Percentiles rank a stretch among this genome's conserved stretches.
Evolutionary conservation across 2,329 filamentous ascomycete species (phyloP).

Genomic region (Lachnellula subtilissima): DNA sequence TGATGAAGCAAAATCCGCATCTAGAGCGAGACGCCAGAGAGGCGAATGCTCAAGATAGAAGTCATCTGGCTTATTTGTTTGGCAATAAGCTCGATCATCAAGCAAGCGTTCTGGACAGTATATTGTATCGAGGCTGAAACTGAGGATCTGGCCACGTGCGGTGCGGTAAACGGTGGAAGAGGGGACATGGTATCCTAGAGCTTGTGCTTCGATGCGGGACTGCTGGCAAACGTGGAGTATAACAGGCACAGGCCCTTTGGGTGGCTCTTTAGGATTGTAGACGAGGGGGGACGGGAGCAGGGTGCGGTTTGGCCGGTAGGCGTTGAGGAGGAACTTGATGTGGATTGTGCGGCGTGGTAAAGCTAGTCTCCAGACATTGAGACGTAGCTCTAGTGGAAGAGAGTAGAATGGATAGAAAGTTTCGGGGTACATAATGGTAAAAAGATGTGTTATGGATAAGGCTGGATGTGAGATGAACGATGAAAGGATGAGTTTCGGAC

Average conservation of each 20-base stretch:
- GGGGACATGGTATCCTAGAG: neutral
- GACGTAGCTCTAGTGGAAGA: neutral
- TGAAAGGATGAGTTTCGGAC: neutral
- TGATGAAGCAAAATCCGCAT: neutral
- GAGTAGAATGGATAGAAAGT: neutral
- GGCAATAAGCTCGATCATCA: neutral
- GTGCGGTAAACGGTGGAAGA: neutral
- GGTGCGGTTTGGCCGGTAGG: neutral
- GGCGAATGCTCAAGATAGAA: neutral
- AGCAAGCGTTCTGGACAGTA: neutral
- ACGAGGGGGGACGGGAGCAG: neutral
- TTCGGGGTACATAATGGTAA: neutral
- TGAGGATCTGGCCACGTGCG: neutral
- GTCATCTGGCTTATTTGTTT: neutral
- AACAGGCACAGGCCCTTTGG: neutral
- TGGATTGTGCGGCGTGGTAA: neutral
- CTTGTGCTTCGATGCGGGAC: neutral
- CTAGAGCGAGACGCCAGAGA: neutral
- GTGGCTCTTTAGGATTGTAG: neutral
- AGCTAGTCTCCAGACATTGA: neutral
- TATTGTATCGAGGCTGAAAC: neutral
- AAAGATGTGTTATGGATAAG: too few species aligned
- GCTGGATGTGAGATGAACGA: neutral
- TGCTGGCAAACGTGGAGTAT: neutral
- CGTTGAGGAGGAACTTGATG: neutral